Conservation (phyloP, 345 rosid genomes). For the Hypericum androsaemum region DNA sequence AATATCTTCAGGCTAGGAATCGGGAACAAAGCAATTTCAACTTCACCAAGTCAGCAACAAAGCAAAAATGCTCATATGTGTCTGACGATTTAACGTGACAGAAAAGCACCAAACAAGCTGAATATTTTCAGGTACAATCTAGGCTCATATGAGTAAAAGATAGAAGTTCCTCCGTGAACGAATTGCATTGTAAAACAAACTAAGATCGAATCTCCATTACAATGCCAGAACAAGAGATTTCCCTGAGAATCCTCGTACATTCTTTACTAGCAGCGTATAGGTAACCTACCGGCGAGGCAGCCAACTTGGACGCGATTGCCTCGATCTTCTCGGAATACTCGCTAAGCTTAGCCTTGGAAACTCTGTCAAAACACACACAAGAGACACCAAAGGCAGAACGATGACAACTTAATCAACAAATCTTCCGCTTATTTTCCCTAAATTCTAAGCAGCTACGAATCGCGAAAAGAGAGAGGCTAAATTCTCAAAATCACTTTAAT, state of each 20-base stretch:
- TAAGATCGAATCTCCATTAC: too few relatives aligned
- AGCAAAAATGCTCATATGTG: too few relatives aligned
- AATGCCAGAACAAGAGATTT: too few relatives aligned
- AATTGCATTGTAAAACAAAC: too few relatives aligned
- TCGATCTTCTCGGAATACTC: constrained; percentile 76
- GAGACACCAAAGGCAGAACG: neutral
- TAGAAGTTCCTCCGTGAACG: too few relatives aligned
- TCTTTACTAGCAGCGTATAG: too few relatives aligned
- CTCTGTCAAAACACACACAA: constrained; percentile 23
- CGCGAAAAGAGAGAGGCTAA: neutral
- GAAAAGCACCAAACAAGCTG: too few relatives aligned
- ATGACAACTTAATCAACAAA: neutral
- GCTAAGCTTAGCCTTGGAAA: constrained; percentile 63
- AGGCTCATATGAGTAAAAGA: too few relatives aligned
- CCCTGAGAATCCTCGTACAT: too few relatives aligned
- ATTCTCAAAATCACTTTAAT: neutral
- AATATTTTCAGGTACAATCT: too few relatives aligned
- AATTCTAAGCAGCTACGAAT: neutral
- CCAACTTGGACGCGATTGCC: constrained; percentile 53
- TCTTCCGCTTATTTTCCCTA: neutral
- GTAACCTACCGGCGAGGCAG: constrained; percentile 36
- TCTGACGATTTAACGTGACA: too few relatives aligned
- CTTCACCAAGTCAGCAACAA: too few relatives aligned
- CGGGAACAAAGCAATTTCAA: neutral
- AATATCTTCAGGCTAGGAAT: constrained; percentile 33